A percentile compares a stretch with the other conserved stretches of the same genome.
Evolutionary conservation across 441 rosid species (phyloP).

Genomic region (Breynia disticha): DNA sequence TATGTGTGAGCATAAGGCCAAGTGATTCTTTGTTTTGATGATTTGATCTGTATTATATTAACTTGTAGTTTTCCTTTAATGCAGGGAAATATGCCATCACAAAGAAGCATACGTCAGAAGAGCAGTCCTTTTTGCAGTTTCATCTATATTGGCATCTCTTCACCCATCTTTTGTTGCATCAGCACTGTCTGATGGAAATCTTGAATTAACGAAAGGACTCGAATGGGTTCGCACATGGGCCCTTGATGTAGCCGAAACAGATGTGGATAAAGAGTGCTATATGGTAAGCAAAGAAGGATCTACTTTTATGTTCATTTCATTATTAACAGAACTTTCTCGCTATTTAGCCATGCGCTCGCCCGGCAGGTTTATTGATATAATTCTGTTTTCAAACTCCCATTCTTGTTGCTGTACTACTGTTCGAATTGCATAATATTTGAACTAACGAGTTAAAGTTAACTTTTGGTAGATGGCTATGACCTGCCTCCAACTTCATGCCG

Average conservation of each 20-base stretch:
- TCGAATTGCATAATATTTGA: background rate
- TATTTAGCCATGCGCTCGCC: background rate
- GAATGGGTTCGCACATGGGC: slow-evolving; percentile 95
- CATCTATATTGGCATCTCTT: slow-evolving; percentile 67
- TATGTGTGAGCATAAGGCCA: background rate
- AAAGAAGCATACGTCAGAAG: slow-evolving; percentile 88
- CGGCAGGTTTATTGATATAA: background rate
- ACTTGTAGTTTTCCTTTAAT: slow-evolving; percentile 5
- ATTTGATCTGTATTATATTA: background rate
- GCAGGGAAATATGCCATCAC: slow-evolving; percentile 82
- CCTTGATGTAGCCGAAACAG: slow-evolving; percentile 65
- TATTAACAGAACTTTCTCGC: too few relatives aligned
- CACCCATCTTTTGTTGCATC: slow-evolving; percentile 76
- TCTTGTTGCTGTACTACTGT: background rate
- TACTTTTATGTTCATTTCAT: background rate
- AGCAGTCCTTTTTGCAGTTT: slow-evolving; percentile 84
- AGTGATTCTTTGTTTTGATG: slow-evolving; percentile 1
- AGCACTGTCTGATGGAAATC: slow-evolving; percentile 60
- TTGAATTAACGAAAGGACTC: slow-evolving; percentile 64
- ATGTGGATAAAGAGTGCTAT: slow-evolving; percentile 79
- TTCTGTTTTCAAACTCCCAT: too few relatives aligned
- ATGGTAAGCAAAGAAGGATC: slow-evolving; percentile 31
- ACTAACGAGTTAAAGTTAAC: background rate
- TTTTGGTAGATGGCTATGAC: slow-evolving; percentile 70
- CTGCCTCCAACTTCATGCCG: slow-evolving; percentile 83